Conservation (phyloP, 2,329 filamentous ascomycete genomes). For the Leptoxyphium fumago region DNA sequence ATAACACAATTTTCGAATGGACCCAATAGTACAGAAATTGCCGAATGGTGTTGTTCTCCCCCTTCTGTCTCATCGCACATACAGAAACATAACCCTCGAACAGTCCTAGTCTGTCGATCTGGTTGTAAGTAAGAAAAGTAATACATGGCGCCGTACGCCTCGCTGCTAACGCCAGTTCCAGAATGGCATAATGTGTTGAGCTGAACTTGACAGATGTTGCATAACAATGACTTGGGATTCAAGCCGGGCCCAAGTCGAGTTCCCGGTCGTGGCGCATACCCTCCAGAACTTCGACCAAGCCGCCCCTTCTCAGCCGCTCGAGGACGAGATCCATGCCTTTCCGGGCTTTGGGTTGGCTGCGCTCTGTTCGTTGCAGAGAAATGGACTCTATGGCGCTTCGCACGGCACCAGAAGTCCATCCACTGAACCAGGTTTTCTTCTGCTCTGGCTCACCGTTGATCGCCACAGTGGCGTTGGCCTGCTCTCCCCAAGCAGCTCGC, state of each 20-base stretch:
- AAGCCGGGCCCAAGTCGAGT: not conserved
- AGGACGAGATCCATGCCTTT: slow-evolving; percentile 74
- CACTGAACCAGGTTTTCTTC: slow-evolving; percentile 42
- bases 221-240: not conserved
- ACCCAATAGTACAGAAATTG: not conserved
- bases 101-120: not conserved
- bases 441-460: slow-evolving; percentile 30
- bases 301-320: slow-evolving; percentile 52
- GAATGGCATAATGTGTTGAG: not conserved
- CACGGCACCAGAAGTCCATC: slow-evolving; percentile 55
- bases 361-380: slow-evolving; percentile 60
- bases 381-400: slow-evolving; percentile 68
- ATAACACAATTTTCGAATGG: not conserved
- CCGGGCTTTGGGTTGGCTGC: slow-evolving; percentile 64
- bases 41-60: not conserved
- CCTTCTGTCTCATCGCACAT: not conserved
- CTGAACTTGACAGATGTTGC: not conserved
- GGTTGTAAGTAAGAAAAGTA: not conserved
- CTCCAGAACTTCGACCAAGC: slow-evolving; percentile 54
- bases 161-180: not conserved
- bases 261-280: slow-evolving; percentile 48
- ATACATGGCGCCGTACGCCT: not conserved
- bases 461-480: slow-evolving; percentile 23
- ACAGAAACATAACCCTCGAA: not conserved
- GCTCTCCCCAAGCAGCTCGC: slow-evolving; percentile 26